Percentiles rank a stretch among this genome's conserved stretches.
phyloP scores from a whole-genome alignment of 2,329 filamentous ascomycete species.

The Pseudogymnoascus sp. region DNA sequence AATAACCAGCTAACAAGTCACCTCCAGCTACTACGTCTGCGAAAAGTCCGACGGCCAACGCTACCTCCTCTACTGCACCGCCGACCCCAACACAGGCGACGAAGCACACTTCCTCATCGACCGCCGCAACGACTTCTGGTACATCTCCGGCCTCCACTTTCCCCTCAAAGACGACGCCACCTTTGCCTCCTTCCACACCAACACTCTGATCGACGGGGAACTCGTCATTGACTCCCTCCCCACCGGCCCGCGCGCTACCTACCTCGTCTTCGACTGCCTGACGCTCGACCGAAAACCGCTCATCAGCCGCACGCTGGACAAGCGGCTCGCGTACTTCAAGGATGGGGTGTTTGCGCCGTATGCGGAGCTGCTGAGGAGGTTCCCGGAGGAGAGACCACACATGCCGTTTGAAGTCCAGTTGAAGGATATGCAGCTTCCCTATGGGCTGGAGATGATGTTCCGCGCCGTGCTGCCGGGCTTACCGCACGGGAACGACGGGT shows the following conservation, averaged over 20 bases:
- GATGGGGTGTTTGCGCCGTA: slow-evolving; percentile 69
- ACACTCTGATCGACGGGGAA: slow-evolving; percentile 86
- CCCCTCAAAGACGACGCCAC: slow-evolving; percentile 55
- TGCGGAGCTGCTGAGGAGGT: slow-evolving; percentile 51
- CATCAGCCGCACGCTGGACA: slow-evolving; percentile 74
- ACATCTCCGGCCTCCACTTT: slow-evolving; percentile 70
- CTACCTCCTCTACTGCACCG: slow-evolving; percentile 84
- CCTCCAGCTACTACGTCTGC: slow-evolving; percentile 77
- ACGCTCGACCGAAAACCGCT: slow-evolving; percentile 69
- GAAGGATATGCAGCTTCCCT: slow-evolving; percentile 83
- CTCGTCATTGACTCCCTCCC: slow-evolving; percentile 74
- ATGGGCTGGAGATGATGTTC: slow-evolving; percentile 90
- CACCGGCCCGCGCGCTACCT: slow-evolving; percentile 66
- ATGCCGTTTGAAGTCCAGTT: slow-evolving; percentile 77
- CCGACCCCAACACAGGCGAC: slow-evolving; percentile 45
- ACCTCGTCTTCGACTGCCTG: slow-evolving; percentile 89
- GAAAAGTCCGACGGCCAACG: slow-evolving; percentile 97
- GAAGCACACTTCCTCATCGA: slow-evolving; percentile 91
- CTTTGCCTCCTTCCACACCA: slow-evolving; percentile 60
- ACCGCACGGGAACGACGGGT: slow-evolving; percentile 87
- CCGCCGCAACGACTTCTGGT: slow-evolving; percentile 96
- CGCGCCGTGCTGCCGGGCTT: slow-evolving; percentile 72
- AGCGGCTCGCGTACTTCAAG: slow-evolving; percentile 79
- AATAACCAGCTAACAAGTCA: background rate
- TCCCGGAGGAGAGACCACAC: slow-evolving; percentile 58